Conservation (phyloP, 2,329 filamentous ascomycete species). For the Camillea tinctor region DNA sequence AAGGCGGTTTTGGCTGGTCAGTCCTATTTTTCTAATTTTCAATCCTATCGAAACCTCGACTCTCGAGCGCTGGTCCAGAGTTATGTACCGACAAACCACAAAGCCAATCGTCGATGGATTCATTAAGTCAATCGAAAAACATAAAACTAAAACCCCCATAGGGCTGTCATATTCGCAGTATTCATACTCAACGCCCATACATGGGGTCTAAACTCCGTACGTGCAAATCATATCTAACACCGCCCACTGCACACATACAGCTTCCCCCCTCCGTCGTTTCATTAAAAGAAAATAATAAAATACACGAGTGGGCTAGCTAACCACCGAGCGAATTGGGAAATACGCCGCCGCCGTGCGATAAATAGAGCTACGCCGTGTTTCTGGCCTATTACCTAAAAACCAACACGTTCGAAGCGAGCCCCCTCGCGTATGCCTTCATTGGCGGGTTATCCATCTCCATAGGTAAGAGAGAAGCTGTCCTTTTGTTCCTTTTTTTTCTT, state of each 20-base stretch:
- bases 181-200: conserved; percentile 67
- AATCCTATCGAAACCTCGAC: no score
- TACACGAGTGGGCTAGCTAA: conserved; percentile 11
- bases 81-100: no score
- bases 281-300: conserved; percentile 1
- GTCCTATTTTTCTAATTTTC: conserved; percentile 10
- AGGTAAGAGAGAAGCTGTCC: conserved; percentile 26
- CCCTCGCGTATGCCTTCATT: conserved; percentile 74
- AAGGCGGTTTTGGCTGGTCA: conserved; percentile 62
- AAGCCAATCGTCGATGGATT: conserved; percentile 2
- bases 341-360: no score
- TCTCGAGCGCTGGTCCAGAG: no score
- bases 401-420: conserved; percentile 60
- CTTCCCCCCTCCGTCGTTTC: no score
- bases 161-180: conserved; percentile 54
- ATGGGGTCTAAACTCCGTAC: conserved; percentile 69
- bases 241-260: background rate
- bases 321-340: background rate
- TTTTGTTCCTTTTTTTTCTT: conserved; percentile 2
- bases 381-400: conserved; percentile 57
- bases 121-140: no score
- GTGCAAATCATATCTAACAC: no score
- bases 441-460: conserved; percentile 66
- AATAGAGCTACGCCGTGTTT: conserved; percentile 58
- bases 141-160: conserved; percentile 24